phyloP scores from a whole-genome alignment of 2,329 filamentous ascomycete genomes.

The Sporothrix brasiliensis region DNA sequence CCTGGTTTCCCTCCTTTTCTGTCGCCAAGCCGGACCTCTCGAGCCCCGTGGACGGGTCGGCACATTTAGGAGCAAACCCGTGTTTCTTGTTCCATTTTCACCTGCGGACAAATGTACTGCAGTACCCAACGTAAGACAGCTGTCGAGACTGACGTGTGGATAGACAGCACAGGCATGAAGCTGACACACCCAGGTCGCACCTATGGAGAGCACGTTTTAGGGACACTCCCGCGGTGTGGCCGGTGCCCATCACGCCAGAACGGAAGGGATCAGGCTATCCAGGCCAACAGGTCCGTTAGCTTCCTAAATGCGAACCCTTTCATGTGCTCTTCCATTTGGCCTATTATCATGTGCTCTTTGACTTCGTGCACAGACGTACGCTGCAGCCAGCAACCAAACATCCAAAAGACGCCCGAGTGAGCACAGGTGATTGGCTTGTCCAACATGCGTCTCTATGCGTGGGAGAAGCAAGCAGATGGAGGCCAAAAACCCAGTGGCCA shows the following conservation, averaged over 20 bases:
- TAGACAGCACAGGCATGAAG: neutral
- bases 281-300: neutral
- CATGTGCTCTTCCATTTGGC: neutral
- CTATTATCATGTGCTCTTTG: too few species aligned
- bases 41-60: neutral
- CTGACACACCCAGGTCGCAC: neutral
- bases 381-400: constrained; percentile 3
- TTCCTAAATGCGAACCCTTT: neutral
- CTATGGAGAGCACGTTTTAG: constrained; percentile 8
- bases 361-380: constrained; percentile 16
- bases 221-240: neutral
- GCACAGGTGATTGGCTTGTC: neutral
- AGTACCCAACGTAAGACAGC: neutral
- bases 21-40: constrained; percentile 26
- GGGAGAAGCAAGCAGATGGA: neutral
- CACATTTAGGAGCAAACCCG: neutral
- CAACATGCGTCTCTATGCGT: neutral
- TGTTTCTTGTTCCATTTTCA: neutral
- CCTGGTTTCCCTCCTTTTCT: neutral
- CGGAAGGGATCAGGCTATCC: neutral
- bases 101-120: neutral
- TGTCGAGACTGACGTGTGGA: neutral
- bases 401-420: neutral
- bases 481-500: neutral
- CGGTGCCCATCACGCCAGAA: constrained; percentile 13